Base-by-base conservation (phyloP, 352 stramenopile genomes). In the Phytophthora ramorum region DNA sequence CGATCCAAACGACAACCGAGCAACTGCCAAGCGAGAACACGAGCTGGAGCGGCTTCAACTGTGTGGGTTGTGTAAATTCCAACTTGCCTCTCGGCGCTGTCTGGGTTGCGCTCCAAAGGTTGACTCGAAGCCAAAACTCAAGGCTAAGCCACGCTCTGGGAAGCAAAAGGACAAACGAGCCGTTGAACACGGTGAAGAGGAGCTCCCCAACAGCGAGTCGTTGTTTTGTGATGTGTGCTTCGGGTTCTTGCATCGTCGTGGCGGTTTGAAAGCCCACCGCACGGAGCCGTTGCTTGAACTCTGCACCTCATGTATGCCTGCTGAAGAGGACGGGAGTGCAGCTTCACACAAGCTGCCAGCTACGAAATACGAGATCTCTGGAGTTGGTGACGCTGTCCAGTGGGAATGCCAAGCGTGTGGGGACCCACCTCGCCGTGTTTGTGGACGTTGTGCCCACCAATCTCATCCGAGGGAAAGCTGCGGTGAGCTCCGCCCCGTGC, bases 201-300 rank as follows among this genome's bases (percentile, higher is more conserved):
- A 66, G 19, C 13, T 10, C n/a, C 63, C 22, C 19, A 49, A 55
- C 34, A 73, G 46, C 24, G 73, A 88, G 14, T 48, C 57, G 8
- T 63, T 86, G 8, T 91, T 83, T 53, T 92, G 83, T 54, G 83
- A 91, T 32, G 78, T 86, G 10, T 92, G 81, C 45, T 92, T 88
- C 61, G 73, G 60, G 0, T 92, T 83, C 46, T 49, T 72, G 16
- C 83, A 92, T 48, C 75, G 54, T 9, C 77, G 74, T 7, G 83
- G 83, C 13, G 66, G 58, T 2, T 48, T 91, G 8, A 72, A 81
- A 55, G 45, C 56, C 0, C 83, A 92, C 49, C 73, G 70, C 9
- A 78, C 70, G 0, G 51, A 66, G 8, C 45, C 66, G 12, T 37
- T 91, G 41, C 45, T 90, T 4, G 80, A 91, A 44, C 62, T 84